Evolutionary conservation across 2,329 filamentous ascomycete species (phyloP).

Genomic region (Alternaria sp.): DNA sequence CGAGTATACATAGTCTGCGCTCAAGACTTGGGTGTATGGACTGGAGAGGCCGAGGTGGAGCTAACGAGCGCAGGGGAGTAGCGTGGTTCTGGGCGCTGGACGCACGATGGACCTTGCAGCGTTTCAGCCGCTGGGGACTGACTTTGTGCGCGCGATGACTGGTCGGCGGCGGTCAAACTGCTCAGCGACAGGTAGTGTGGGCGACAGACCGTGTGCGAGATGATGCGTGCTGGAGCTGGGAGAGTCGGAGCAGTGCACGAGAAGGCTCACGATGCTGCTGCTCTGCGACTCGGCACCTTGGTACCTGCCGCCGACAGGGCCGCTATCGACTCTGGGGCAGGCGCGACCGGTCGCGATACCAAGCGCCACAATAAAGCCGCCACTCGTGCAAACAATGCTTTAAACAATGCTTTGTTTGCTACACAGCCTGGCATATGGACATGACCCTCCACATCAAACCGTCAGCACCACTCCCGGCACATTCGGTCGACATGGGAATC

Average conservation of each 20-base stretch:
- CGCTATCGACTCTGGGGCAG: slow-evolving; percentile 26
- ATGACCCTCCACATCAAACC: slow-evolving; percentile 5
- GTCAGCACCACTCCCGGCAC: background rate
- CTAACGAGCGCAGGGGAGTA: slow-evolving; percentile 27
- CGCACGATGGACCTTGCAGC: slow-evolving; percentile 45
- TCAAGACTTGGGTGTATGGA: slow-evolving; percentile 5
- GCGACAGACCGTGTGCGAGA: slow-evolving; percentile 41
- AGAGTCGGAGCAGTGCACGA: slow-evolving; percentile 28
- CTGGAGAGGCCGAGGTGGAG: slow-evolving; percentile 26
- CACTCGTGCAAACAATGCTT: background rate
- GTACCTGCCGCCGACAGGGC: slow-evolving; percentile 31
- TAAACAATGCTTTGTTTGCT: background rate
- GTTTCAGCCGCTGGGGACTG: slow-evolving; percentile 47
- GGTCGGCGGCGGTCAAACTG: slow-evolving; percentile 32
- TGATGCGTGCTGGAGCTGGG: slow-evolving; percentile 16
- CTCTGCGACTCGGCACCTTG: slow-evolving; percentile 15
- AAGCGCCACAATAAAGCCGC: slow-evolving; percentile 6
- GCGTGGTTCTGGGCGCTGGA: slow-evolving; percentile 28
- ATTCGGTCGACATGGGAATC: background rate
- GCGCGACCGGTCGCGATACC: slow-evolving; percentile 1
- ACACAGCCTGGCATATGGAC: background rate
- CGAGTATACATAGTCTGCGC: slow-evolving; percentile 42
- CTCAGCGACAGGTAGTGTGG: slow-evolving; percentile 29
- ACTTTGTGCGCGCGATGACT: slow-evolving; percentile 30
- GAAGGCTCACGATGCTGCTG: slow-evolving; percentile 12